Evolutionary conservation across 352 stramenopile genomes (phyloP).

Genomic region (Pythium oligandrum): DNA sequence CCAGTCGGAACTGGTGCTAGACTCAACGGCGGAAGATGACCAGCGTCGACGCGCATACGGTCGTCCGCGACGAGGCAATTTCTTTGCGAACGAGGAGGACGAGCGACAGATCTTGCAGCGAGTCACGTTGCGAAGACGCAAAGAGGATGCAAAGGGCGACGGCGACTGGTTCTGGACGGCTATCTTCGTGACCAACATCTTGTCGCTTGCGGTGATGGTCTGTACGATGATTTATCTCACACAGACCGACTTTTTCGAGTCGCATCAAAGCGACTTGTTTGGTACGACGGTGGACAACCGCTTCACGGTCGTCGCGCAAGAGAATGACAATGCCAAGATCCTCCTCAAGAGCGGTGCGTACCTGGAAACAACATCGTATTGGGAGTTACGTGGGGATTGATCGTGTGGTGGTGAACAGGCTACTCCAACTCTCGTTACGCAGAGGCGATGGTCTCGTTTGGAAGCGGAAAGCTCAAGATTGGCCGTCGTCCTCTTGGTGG

Average conservation of each 20-base stretch:
- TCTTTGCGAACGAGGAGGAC: slow-evolving; percentile 44
- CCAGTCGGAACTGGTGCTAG: slow-evolving; percentile 20
- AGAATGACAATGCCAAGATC: slow-evolving; percentile 59
- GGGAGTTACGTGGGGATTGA: background rate
- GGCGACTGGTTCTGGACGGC: slow-evolving; percentile 70
- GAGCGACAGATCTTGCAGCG: slow-evolving; percentile 30
- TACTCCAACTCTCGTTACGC: slow-evolving; percentile 71
- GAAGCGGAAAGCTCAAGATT: slow-evolving; percentile 52
- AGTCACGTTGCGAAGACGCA: slow-evolving; percentile 58
- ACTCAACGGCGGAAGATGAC: slow-evolving; percentile 1
- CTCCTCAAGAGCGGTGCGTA: slow-evolving; percentile 69
- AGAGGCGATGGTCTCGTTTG: slow-evolving; percentile 68
- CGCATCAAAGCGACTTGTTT: slow-evolving; percentile 76
- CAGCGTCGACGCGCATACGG: slow-evolving; percentile 24
- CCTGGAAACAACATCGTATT: background rate
- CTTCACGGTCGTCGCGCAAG: slow-evolving; percentile 72
- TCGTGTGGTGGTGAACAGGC: slow-evolving; percentile 19
- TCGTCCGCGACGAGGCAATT: slow-evolving; percentile 33
- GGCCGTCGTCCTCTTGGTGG: slow-evolving; percentile 44
- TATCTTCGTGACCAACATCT: slow-evolving; percentile 58
- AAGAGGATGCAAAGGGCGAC: slow-evolving; percentile 19
- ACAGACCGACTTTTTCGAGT: slow-evolving; percentile 80
- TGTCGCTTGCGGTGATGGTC: slow-evolving; percentile 65
- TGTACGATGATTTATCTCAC: slow-evolving; percentile 62
- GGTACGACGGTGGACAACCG: slow-evolving; percentile 76